Base-by-base conservation (phyloP, 2,329 filamentous ascomycete genomes). In the Ascosphaera aggregata region DNA sequence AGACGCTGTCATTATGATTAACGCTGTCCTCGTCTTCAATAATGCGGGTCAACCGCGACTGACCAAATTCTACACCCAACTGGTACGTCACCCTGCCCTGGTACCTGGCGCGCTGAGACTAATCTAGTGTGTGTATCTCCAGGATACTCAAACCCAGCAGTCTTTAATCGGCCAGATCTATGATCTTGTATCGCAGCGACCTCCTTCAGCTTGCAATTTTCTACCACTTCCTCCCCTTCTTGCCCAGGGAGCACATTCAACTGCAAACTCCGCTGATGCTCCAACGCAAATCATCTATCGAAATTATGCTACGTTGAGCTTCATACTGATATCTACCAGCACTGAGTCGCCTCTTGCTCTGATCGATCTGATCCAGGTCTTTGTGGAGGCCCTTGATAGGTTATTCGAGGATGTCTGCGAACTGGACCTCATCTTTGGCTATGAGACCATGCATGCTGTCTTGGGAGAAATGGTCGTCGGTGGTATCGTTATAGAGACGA, bases 401-500 rank as follows among this genome's bases (percentile, higher is more conserved):
- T 67, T 98, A 32, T 98, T 98, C 54, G 89, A 95, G 61, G 94
- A 98, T 55, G 89, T 98, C 8, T 98, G 89, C 67, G 89, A 98
- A 63, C 66, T 98, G 41, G 85, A 98, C 57, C 68, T 98, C 48
- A 98, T 98, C 56, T 98, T 98, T 64, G 95, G 95, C 55, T 98
- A 93, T 50, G 89, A 98, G 67, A 91, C 84, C 13, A 66, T 98
- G 50, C 89, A 98, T 63, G 80, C 86, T 7, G 75, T 84, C 13
- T 63, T 95, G 8, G 76, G 74, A 42, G 86, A 95, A 65, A 92
- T 95, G 81, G 79, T 95, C 41, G 80, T 93, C 13, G 86, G 86
- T 11, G 86, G 86, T 1, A 82, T 94, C 11, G 86, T 95, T 13
- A 75, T 95, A 18, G 86, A 95, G 62, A 94, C 86, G 22, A 81